phyloP scores from a whole-genome alignment of 2,329 filamentous ascomycete genomes.

The Conoideocrella luteorostrata region DNA sequence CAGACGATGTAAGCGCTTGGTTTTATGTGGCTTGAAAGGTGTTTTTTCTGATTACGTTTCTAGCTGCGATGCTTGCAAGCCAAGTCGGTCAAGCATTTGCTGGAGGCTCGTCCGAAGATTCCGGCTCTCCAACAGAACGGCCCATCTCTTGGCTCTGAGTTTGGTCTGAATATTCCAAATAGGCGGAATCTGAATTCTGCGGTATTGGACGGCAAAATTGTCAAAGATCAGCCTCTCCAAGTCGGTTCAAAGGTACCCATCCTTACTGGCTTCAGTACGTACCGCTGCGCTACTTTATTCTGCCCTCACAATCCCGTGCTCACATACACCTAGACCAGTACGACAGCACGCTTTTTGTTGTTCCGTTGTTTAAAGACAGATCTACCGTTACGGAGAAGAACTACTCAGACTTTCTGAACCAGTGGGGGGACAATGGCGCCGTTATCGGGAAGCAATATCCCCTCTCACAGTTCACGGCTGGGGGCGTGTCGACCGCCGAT shows the following conservation, averaged over 20 bases:
- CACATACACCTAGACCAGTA: too few relatives aligned
- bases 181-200: slow-evolving; percentile 5
- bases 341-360: too few relatives aligned
- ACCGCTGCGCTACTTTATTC: not conserved
- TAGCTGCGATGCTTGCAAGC: slow-evolving; percentile 1
- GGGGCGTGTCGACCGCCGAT: slow-evolving; percentile 7
- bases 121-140: not conserved
- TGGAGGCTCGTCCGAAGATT: not conserved
- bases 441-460: slow-evolving; percentile 11
- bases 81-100: not conserved
- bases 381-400: slow-evolving; percentile 10
- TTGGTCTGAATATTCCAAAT: slow-evolving; percentile 1
- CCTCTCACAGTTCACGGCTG: slow-evolving; percentile 12
- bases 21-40: too few relatives aligned
- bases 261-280: slow-evolving; percentile 7
- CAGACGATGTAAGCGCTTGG: slow-evolving; percentile 1
- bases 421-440: not conserved
- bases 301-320: too few relatives aligned
- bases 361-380: too few relatives aligned
- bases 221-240: slow-evolving; percentile 1
- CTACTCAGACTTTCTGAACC: slow-evolving; percentile 11
- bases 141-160: not conserved
- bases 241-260: slow-evolving; percentile 12
- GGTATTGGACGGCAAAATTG: slow-evolving; percentile 1
- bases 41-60: too few relatives aligned